Conservation (phyloP, 257 asterid species). For the Handroanthus guayacan region DNA sequence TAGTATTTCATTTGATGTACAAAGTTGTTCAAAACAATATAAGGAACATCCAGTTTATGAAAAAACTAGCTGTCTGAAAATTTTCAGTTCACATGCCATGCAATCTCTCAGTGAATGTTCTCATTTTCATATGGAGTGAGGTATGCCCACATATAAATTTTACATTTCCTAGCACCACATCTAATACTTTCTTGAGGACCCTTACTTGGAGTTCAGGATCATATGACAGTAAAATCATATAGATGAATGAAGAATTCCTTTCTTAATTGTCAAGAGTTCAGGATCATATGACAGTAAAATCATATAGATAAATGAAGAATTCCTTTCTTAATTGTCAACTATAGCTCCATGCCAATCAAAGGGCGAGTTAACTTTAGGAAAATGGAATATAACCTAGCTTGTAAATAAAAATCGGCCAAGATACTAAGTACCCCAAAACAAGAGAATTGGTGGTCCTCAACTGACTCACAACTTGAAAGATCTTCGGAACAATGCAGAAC, state of each 20-base stretch:
- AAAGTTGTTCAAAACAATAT: slow-evolving; percentile 16
- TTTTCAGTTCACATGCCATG: slow-evolving; percentile 5
- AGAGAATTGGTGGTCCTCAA: background rate
- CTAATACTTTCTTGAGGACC: background rate
- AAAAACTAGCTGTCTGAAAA: slow-evolving; percentile 14
- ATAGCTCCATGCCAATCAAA: background rate
- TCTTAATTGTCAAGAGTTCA: background rate
- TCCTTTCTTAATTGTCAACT: slow-evolving; percentile 6
- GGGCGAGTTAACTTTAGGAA: background rate
- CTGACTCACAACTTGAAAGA: slow-evolving; percentile 21
- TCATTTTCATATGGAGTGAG: slow-evolving; percentile 3
- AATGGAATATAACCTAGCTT: background rate
- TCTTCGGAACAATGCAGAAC: slow-evolving; percentile 26
- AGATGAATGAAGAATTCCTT: background rate
- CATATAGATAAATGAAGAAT: slow-evolving; percentile 1
- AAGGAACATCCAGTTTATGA: slow-evolving; percentile 2
- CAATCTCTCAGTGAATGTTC: slow-evolving; percentile 1
- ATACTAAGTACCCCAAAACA: background rate
- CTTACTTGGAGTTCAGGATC: background rate
- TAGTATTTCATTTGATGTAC: slow-evolving; percentile 8
- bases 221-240: background rate
- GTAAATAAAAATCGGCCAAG: background rate
- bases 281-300: background rate
- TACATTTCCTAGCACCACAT: background rate
- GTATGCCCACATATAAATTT: background rate